Evolutionary conservation across 352 stramenopile genomes (phyloP), one percentile per base, ranked within the genome.

Genomic region (Phytopythium cucurbitacearum): DNA sequence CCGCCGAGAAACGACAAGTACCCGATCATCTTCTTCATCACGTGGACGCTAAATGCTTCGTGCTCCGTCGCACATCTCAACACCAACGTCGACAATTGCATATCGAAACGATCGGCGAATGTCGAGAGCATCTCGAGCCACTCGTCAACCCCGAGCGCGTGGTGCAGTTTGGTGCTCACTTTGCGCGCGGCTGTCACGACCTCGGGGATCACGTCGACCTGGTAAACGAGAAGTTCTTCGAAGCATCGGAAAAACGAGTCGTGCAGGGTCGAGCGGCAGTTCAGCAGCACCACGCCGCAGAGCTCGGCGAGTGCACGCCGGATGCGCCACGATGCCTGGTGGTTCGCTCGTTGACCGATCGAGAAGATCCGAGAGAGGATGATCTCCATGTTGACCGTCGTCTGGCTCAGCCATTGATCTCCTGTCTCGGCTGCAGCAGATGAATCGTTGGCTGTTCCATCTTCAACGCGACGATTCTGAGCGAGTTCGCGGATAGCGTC

Each of bases 151-250:
- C 76, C 71, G 11, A 74, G 40, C 13, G 51, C 48, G 8, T 12
- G 47, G 9, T 60, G 49, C 3, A 87, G 51, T 6, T 49, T 38
- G 0, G 36, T 6, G 8, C 67, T 55, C 9, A 88, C 44, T 1
- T 12, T 4, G 1, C 12, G 13, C 33, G 75, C 65, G 40, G 68
- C 60, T 7, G 49, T 12, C 11, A 61, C 51, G 10, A 73, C 66
- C 10, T 71, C 45, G 2, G 55, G 45, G 35, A 90, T 90, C 5
- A 58, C 40, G 36, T 95, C 80, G 8, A 70, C 68, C 33, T 66
- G 64, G 36, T 91, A 59, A 16, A 90, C 76, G 45, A 95, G 64
- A 34, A 94, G 69, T 49, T 91, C 79, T 53, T 95, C 85, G 33
- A 81, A 91, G 42, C 74, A 89, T 10, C 68, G 73, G 56, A 95